A percentile compares a stretch with the other conserved stretches of the same genome.
These are phyloP conservation scores for Hypoxylon lienhwacheense DNA, from an alignment of 495 filamentous ascomycete genomes.

Conservation along the genomic window DNA sequence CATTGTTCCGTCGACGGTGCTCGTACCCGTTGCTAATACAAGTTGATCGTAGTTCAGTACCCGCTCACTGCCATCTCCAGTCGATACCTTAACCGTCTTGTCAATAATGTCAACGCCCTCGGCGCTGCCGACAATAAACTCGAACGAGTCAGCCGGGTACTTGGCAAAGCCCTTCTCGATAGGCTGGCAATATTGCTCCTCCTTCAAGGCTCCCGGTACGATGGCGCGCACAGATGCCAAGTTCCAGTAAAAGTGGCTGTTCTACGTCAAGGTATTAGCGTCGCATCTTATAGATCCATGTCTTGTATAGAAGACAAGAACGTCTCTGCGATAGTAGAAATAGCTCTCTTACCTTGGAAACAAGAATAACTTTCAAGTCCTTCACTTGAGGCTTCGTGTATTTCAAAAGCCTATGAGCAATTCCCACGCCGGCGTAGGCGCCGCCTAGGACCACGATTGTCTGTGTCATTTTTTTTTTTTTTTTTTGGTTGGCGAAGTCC, in stretches of 20 bases:
- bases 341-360: conserved; percentile 45
- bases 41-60: conserved; percentile 42
- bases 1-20: conserved; percentile 26
- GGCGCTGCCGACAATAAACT: conserved; percentile 49
- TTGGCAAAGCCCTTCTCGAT: conserved; percentile 44
- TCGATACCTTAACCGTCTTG: conserved; percentile 35
- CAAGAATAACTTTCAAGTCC: conserved; percentile 51
- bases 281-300: not conserved
- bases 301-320: not conserved
- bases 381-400: conserved; percentile 36
- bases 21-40: conserved; percentile 39
- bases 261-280: conserved; percentile 41
- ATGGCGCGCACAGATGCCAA: conserved; percentile 58
- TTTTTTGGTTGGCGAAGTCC: conserved; percentile 26
- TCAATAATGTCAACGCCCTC: conserved; percentile 38
- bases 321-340: not conserved
- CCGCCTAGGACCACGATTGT: conserved; percentile 59
- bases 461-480: conserved; percentile 43
- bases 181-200: conserved; percentile 51
- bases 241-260: conserved; percentile 61
- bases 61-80: conserved; percentile 20
- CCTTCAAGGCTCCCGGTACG: conserved; percentile 50
- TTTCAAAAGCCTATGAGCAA: conserved; percentile 58
- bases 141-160: conserved; percentile 44
- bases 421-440: conserved; percentile 53